These are phyloP conservation scores for Salmacisia buchloeana DNA, from an alignment of 1,284 basidiomycete species.

Conservation along the genomic window DNA sequence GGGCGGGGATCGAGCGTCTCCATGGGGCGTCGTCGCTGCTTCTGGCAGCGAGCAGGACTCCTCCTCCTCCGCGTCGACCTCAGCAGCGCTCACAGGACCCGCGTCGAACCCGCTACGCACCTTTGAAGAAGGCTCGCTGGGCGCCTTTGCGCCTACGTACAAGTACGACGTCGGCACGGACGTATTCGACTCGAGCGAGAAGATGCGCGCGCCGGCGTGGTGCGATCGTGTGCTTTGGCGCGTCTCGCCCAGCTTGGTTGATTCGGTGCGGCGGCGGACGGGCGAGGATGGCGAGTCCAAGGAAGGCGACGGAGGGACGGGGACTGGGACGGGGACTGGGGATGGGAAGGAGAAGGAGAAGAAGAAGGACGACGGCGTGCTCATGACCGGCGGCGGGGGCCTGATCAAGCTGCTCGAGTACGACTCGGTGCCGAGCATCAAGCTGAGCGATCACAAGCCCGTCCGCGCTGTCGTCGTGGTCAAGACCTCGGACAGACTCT, in stretches of 20 bases:
- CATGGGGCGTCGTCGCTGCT: background rate
- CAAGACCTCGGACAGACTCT: slow-evolving; percentile 8
- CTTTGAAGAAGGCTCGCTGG: slow-evolving; percentile 3
- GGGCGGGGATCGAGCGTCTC: background rate
- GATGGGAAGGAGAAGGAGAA: background rate
- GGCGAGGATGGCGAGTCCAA: background rate
- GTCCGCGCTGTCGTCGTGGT: slow-evolving; percentile 24
- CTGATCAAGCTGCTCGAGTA: slow-evolving; percentile 20
- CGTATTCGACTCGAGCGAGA: slow-evolving; percentile 20
- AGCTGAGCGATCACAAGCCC: slow-evolving; percentile 28
- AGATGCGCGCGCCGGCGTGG: slow-evolving; percentile 21
- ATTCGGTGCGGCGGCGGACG: background rate
- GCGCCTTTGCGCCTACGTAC: slow-evolving; percentile 16
- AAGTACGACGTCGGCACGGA: slow-evolving; percentile 24
- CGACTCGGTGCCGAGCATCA: slow-evolving; percentile 16
- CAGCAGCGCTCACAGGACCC: background rate
- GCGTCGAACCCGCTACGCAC: background rate
- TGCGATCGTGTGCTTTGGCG: slow-evolving; percentile 22
- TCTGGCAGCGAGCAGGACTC: background rate
- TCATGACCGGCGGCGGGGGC: slow-evolving; percentile 13
- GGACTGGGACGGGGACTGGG: background rate
- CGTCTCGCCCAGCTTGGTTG: background rate
- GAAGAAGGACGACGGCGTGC: background rate
- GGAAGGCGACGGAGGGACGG: background rate
- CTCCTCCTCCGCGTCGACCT: background rate